Base-by-base conservation (phyloP, 106 monocot genomes). In the Acorus calamus region DNA sequence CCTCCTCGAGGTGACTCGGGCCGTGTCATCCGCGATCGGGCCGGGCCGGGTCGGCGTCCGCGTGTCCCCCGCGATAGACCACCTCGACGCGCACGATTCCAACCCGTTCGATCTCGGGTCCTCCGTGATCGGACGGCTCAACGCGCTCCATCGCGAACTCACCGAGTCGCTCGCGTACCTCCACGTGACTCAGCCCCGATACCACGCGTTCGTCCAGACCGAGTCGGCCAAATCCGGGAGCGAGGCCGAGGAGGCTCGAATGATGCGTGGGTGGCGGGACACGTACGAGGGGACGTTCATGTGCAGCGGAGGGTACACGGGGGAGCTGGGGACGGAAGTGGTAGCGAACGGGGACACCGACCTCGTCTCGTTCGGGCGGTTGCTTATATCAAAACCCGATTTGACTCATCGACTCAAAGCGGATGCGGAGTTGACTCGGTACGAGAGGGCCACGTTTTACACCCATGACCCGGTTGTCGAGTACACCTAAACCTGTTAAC, bases 401-500 rank as follows among this genome's bases (percentile, higher is more conserved):
- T 43, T 60, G 5, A 4, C 42, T 4, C 3, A 4, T 4, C 5
- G 60, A 43, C 44, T 60, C n/a, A 2, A 7, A 6, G 7, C 0
- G 4, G 11, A 60, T 43, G 28, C 12, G 14, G 11, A 44, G 4
- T 43, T 60, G 41, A 60, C 41, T 11, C 28, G 7, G 60, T 60
- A 60, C 44, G 60, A 42, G 6, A 4, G 60, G 44, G 44, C 44
- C 12, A 60, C 60, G 4, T 60, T 60, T 43, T 60, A 60, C 44
- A 60, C 44, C 4, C 60, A 4, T 7, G 60, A 42, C 44, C 41
- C n/a, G 6, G 60, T 56, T 8, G 55, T 56, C 11, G 55, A 2
- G 7, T 56, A 56, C 55, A 55, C 55, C 4, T n/a, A n/a, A n/a
- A n/a, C n/a, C n/a, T n/a, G n/a, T n/a, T n/a, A n/a, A n/a, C n/a